A percentile compares a stretch with the other conserved stretches of the same genome.
These are phyloP conservation scores for Calonectria leucothoes DNA, from an alignment of 2,329 filamentous ascomycete species.

Conservation along the genomic window DNA sequence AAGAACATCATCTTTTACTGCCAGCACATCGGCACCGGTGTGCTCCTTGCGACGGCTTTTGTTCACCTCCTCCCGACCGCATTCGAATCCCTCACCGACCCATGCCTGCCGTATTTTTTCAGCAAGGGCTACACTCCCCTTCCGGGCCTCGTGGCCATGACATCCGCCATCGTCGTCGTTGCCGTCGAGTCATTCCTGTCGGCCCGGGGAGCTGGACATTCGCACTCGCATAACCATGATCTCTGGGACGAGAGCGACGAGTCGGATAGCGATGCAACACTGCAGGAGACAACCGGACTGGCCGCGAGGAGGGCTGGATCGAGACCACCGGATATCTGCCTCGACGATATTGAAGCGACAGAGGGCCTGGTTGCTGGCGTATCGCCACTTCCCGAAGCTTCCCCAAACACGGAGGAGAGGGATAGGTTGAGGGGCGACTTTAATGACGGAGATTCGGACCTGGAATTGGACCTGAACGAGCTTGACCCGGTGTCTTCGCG, in stretches of 20 bases:
- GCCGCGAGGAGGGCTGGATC: conserved; percentile 52
- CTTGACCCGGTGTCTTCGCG: conserved; percentile 58
- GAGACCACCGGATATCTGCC: conserved; percentile 61
- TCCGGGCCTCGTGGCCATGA: conserved; percentile 85
- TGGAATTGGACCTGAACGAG: conserved; percentile 71
- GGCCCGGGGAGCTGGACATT: conserved; percentile 72
- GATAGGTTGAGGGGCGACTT: conserved; percentile 47
- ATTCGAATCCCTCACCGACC: conserved; percentile 74
- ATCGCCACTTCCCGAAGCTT: conserved; percentile 68
- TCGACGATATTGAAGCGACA: conserved; percentile 61
- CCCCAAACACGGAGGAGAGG: conserved; percentile 49
- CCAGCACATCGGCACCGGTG: conserved; percentile 84
- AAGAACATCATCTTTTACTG: conserved; percentile 73
- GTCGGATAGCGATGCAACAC: conserved; percentile 46
- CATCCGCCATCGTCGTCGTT: conserved; percentile 84
- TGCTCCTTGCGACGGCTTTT: conserved; percentile 88
- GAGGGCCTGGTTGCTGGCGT: conserved; percentile 69
- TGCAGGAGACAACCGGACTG: conserved; percentile 46
- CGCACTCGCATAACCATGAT: conserved; percentile 64
- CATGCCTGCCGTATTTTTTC: conserved; percentile 83
- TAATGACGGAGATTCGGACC: conserved; percentile 64
- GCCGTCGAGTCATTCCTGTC: conserved; percentile 91
- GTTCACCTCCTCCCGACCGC: conserved; percentile 80
- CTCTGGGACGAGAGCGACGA: conserved; percentile 62
- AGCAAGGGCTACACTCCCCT: conserved; percentile 82